These are phyloP conservation scores for Senna siamea DNA, from an alignment of 306 rosid species.

Conservation along the genomic window DNA sequence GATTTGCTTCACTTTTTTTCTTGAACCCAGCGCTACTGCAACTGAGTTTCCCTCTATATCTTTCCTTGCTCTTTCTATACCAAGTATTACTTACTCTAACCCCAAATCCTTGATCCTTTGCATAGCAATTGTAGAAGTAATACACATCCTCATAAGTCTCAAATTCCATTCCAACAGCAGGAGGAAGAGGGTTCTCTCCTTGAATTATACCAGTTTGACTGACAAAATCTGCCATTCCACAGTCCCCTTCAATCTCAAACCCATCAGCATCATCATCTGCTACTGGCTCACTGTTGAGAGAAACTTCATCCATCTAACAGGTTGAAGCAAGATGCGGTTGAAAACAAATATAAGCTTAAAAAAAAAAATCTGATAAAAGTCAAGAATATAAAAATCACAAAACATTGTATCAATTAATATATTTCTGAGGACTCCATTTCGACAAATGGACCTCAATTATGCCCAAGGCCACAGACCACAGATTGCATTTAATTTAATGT, in stretches of 20 bases:
- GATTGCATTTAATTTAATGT: not conserved
- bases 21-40: constrained; percentile 87
- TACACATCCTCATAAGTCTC: constrained; percentile 75
- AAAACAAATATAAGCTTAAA: not conserved
- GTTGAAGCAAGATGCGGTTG: constrained; percentile 3
- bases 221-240: constrained; percentile 56
- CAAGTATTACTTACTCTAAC: constrained; percentile 80
- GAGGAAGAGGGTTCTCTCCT: constrained; percentile 69
- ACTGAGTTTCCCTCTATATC: constrained; percentile 80
- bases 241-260: constrained; percentile 61
- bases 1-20: constrained; percentile 74
- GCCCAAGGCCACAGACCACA: not conserved
- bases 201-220: constrained; percentile 53
- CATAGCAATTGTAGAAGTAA: constrained; percentile 76
- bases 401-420: not conserved
- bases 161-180: constrained; percentile 79
- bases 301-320: constrained; percentile 66
- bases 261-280: constrained; percentile 67
- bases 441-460: not conserved
- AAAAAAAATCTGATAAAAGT: not conserved
- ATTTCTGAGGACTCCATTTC: constrained; percentile 10
- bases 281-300: constrained; percentile 62
- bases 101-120: constrained; percentile 79
- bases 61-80: constrained; percentile 78
- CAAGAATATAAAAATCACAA: not conserved